Evolutionary conservation across 1,139 yeast species (phyloP), one percentile per base, ranked within the genome.

Genomic region (Casaregolazyma lundiana): DNA sequence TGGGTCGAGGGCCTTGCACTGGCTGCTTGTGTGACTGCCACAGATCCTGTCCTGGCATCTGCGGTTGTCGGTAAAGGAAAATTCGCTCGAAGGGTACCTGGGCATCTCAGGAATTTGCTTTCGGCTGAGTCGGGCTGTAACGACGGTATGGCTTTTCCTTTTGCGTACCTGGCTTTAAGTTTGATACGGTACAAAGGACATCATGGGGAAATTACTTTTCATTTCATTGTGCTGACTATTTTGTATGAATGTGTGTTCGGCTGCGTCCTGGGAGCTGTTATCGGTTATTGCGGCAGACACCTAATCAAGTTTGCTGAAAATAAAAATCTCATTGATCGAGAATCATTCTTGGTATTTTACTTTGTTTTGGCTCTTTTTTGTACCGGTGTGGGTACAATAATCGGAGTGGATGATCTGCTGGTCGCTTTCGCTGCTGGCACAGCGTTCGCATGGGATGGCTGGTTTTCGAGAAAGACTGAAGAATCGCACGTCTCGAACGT

Each of bases 121-220:
- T 80, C 94, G 24, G 97, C 97, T 0, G 98, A 92, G 63, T 88
- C 97, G 0, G 97, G 96, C 7, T 90, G 97, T 67, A 92, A 92
- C 66, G 98, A 92, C 62, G 98, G 98, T 46, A 86, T 92, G 94
- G 97, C 98, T 0, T 90, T 89, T 63, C 98, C 98, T 0, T 92
- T 92, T 62, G 87, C 89, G 37, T 89, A 75, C 58, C 69, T 90
- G 44, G 82, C 96, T 0, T 64, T 89, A 46, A 76, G 82, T 59
- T 64, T 89, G 41, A 79, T 89, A 45, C 65, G 80, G 18, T 81
- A 87, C 61, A 72, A 76, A 5, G 89, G 89, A 2, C 64, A 86
- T 44, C 75, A 81, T 1, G 75, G 78, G 1, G 81, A 78, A 53
- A 85, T 90, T 53, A 80, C 90, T 24, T 82, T 83, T 62, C 85